Conservation (phyloP, 192 early-diverging fungal species). For the Gaertneriomyces sp. region DNA sequence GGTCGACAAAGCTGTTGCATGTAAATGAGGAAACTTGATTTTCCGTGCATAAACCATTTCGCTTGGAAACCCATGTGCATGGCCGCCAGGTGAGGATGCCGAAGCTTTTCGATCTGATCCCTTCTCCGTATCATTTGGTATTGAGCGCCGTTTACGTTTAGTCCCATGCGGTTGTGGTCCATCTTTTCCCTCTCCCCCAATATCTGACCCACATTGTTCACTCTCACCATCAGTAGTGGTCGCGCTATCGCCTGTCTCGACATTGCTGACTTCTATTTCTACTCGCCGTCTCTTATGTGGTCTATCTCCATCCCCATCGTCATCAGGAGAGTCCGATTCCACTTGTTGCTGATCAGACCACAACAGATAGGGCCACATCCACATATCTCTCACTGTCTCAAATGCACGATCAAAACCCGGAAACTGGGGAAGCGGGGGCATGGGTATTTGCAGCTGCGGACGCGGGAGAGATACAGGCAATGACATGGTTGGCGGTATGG, state of each 20-base stretch:
- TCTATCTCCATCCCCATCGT: conserved; percentile 7
- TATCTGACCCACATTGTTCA: background rate
- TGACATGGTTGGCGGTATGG: conserved; percentile 23
- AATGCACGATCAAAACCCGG: background rate
- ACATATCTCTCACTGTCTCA: background rate
- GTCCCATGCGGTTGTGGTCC: too few relatives aligned
- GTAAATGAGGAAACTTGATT: background rate
- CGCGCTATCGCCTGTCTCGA: conserved; percentile 4
- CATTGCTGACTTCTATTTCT: conserved; percentile 5
- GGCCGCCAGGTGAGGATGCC: background rate
- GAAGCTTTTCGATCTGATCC: background rate
- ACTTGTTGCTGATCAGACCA: conserved; percentile 6
- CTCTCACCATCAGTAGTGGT: background rate
- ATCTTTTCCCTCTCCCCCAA: background rate
- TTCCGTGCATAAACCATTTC: background rate
- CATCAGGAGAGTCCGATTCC: conserved; percentile 11
- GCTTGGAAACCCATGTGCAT: background rate
- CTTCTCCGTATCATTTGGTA: too few relatives aligned
- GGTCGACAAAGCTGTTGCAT: background rate
- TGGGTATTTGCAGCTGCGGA: conserved; percentile 10
- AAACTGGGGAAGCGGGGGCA: conserved; percentile 15
- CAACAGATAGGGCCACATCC: background rate
- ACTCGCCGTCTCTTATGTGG: conserved; percentile 9
- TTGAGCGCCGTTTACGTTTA: too few relatives aligned
- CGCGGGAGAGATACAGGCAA: background rate